Base-by-base conservation (phyloP, 2,329 filamentous ascomycete genomes). In the Colletotrichum lini region DNA sequence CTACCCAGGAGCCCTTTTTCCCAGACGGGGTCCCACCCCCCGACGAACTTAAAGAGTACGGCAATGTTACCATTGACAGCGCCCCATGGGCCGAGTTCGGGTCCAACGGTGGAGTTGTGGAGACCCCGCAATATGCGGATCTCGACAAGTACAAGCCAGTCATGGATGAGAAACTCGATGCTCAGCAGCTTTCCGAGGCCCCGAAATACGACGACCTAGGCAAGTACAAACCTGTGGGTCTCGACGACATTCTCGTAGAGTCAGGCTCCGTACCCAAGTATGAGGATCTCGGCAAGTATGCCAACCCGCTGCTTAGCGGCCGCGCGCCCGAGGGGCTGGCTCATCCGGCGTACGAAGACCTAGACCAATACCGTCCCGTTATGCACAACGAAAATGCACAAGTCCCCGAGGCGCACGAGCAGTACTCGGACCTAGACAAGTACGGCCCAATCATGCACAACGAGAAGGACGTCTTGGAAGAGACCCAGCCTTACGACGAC, bases 121-220 rank as follows among this genome's bases (percentile, higher is more conserved):
- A 66, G 64, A 49, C 66, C 44, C 72, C 70, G 58, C 56, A 61
- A 50, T 73, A 69, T 59, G 62, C 65, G 18, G 80, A 82, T 63
- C 74, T 82, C 3, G 74, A 77, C 71, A 78, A 79, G 64, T 85
- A 85, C 75, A 78, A 79, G 23, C 80, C 82, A 0, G 74, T 79
- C 23, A 74, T 77, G 44, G 76, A 80, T 38, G 76, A 79, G n/a
- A 64, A 78, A 1, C 62, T 72, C 1, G 71, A 77, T 15, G 76
- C 78, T 60, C 63, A 70, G 18, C 73, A 76, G 66, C 38, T 47
- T 30, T 30, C 61, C 42, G 49, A 56, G 16, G 50, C 76, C 15
- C 68, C 77, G 42, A 72, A 79, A 44, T 83, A 85, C 66, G 78
- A 84, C 3, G 85, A 88, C 58, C 75, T 87, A 56, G 73, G 80